phyloP scores from a whole-genome alignment of 305 asterid species.

The Plantago coronopus region DNA sequence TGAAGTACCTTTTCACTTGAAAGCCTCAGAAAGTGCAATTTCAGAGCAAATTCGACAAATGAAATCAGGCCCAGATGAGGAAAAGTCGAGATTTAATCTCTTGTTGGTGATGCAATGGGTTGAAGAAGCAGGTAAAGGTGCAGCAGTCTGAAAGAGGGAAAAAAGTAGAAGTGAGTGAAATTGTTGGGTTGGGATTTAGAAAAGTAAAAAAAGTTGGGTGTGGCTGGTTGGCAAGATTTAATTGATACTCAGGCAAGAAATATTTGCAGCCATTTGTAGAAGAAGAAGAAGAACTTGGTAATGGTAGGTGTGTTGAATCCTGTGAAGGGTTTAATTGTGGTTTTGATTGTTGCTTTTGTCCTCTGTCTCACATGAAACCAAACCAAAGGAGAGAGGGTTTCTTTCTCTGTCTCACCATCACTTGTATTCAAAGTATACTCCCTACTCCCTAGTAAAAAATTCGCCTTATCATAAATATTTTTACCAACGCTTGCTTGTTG shows the following conservation, averaged over 20 bases:
- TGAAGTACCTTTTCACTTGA: constrained; percentile 17
- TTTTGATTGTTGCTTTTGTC: no score
- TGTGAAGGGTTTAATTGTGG: constrained; percentile 24
- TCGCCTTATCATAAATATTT: no score
- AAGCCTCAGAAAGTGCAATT: constrained; percentile 14
- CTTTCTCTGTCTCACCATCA: no score
- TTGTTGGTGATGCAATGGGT: constrained; percentile 1
- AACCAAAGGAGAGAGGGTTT: no score
- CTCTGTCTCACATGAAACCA: no score
- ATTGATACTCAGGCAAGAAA: background rate
- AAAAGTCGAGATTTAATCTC: constrained; percentile 7
- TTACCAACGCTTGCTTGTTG: no score
- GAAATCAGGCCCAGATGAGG: constrained; percentile 22
- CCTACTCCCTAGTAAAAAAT: no score
- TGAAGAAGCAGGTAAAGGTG: constrained; percentile 10
- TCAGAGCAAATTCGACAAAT: constrained; percentile 27
- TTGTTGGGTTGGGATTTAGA: constrained; percentile 4
- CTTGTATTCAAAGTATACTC: no score
- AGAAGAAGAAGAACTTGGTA: no score
- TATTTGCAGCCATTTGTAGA: constrained; percentile 4
- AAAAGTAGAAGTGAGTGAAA: constrained; percentile 5
- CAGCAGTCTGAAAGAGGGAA: constrained; percentile 11
- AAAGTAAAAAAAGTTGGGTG: background rate
- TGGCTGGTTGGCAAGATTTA: background rate
- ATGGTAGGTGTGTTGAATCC: constrained; percentile 22